phyloP scores from a whole-genome alignment of 768 basidiomycete species.

The Tremella mesenterica region DNA sequence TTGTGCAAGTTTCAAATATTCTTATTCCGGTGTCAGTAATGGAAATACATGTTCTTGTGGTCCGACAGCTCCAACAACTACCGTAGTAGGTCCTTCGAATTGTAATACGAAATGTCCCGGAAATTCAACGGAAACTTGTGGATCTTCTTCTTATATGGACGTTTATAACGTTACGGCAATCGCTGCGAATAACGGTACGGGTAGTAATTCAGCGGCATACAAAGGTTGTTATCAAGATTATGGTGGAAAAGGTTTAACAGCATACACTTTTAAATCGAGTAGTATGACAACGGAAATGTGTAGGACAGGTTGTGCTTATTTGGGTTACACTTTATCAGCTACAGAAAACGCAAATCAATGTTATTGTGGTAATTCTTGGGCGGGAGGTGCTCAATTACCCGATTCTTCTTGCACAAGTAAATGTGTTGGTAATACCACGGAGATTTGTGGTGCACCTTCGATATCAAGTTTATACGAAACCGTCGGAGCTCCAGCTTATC shows the following conservation, averaged over 20 bases:
- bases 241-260: background rate
- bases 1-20: background rate
- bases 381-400: background rate
- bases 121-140: background rate
- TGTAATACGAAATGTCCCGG: too few species aligned
- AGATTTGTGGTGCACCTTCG: background rate
- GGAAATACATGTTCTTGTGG: background rate
- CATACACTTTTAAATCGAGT: background rate
- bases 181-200: background rate
- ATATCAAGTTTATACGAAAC: slow-evolving; percentile 6
- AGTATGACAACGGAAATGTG: background rate
- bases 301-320: background rate
- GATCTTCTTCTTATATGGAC: background rate
- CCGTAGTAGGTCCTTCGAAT: slow-evolving; percentile 1
- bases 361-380: background rate
- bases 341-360: background rate
- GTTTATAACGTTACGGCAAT: background rate
- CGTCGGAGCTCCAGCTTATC: slow-evolving; percentile 10
- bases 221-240: background rate
- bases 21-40: background rate
- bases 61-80: slow-evolving; percentile 3
- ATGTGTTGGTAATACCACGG: background rate
- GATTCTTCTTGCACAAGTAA: background rate
- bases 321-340: background rate
- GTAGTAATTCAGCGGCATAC: background rate